phyloP scores from a whole-genome alignment of 441 rosid species.

The Raphanus hybrid region DNA sequence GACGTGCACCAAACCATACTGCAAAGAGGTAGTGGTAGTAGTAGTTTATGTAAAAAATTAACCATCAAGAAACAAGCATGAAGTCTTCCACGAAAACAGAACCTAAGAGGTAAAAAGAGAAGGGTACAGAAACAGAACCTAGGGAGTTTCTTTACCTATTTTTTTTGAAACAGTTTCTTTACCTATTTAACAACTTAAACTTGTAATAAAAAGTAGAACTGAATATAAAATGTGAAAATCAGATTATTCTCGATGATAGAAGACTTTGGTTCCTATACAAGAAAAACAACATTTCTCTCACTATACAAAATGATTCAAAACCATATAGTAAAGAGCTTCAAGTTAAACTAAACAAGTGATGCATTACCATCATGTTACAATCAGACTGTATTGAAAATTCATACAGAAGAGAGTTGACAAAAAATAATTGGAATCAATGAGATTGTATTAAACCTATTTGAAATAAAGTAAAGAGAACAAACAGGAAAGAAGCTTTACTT shows the following conservation, averaged over 20 bases:
- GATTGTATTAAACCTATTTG: neutral
- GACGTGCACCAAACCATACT: slow-evolving; percentile 91
- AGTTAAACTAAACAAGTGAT: neutral
- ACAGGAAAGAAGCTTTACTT: slow-evolving; percentile 47
- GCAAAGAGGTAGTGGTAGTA: slow-evolving; percentile 38
- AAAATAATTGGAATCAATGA: neutral
- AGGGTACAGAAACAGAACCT: neutral
- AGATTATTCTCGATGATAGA: no score
- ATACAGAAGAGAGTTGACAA: no score
- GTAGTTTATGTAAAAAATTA: slow-evolving; percentile 11
- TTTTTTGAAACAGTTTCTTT: neutral
- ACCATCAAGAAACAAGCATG: slow-evolving; percentile 11
- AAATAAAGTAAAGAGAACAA: neutral
- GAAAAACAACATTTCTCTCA: neutral
- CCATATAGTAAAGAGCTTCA: neutral
- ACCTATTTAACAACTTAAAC: neutral
- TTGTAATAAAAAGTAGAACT: neutral
- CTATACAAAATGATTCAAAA: neutral
- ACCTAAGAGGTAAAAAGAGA: neutral
- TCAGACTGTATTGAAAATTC: neutral
- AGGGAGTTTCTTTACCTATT: neutral
- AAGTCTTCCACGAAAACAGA: slow-evolving; percentile 23
- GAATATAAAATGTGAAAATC: no score
- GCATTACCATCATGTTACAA: neutral
- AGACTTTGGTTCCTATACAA: no score